phyloP scores from a whole-genome alignment of 2,329 filamentous ascomycete species.

The Sordariomycetes sp. region DNA sequence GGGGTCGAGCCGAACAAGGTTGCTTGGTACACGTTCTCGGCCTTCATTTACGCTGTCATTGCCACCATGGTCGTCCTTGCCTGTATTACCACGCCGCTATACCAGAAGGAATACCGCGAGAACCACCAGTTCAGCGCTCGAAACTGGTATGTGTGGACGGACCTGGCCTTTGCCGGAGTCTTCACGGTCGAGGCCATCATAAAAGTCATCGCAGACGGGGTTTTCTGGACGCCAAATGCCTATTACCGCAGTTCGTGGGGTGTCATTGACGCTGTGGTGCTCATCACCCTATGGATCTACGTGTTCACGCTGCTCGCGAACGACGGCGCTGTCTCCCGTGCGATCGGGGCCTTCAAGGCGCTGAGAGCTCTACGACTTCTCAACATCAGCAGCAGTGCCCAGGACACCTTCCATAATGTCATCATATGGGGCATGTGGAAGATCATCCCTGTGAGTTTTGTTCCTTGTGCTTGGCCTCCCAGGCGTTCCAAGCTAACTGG shows the following conservation, averaged over 20 bases:
- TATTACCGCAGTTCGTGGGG: slow-evolving; percentile 97
- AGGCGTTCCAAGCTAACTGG: neutral
- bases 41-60: slow-evolving; percentile 86
- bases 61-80: slow-evolving; percentile 97
- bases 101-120: slow-evolving; percentile 78
- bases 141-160: slow-evolving; percentile 94
- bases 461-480: slow-evolving; percentile 1
- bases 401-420: slow-evolving; percentile 95
- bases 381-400: slow-evolving; percentile 91
- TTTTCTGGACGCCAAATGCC: slow-evolving; percentile 94
- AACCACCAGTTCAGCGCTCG: slow-evolving; percentile 46
- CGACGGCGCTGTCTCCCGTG: slow-evolving; percentile 76
- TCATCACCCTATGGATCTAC: slow-evolving; percentile 92
- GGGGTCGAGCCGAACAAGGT: slow-evolving; percentile 81
- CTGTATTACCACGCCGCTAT: slow-evolving; percentile 87
- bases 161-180: slow-evolving; percentile 77
- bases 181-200: slow-evolving; percentile 82
- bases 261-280: slow-evolving; percentile 83
- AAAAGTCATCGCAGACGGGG: slow-evolving; percentile 90
- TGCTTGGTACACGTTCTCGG: slow-evolving; percentile 88
- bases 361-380: slow-evolving; percentile 81
- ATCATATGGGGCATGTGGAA: slow-evolving; percentile 83
- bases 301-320: slow-evolving; percentile 73
- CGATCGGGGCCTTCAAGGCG: slow-evolving; percentile 94
- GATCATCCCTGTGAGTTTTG: slow-evolving; percentile 61